Percentiles rank a stretch among this genome's conserved stretches.
Evolutionary conservation across 78 protist species (phyloP).

Genomic region (Dictyostelium discoideum): DNA sequence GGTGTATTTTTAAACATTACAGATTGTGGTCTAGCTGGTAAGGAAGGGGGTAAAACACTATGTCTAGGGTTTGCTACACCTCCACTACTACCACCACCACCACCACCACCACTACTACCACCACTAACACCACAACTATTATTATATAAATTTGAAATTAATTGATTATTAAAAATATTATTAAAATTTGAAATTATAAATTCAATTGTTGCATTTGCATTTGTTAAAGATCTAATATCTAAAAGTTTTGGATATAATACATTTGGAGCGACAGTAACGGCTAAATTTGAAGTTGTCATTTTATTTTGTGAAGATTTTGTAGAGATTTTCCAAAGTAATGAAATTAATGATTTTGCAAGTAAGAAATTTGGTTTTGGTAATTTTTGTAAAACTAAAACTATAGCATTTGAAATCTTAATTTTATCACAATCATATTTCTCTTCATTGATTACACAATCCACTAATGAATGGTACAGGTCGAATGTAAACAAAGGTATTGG

Average conservation of each 20-base stretch:
- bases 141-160: background rate
- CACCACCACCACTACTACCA: background rate
- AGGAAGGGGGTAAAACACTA: background rate
- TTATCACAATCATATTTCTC: constrained; percentile 3
- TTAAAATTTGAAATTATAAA: constrained; percentile 44
- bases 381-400: background rate
- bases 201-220: constrained; percentile 54
- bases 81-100: background rate
- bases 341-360: background rate
- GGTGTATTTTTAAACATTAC: background rate
- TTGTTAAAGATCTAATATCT: constrained; percentile 46
- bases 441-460: constrained; percentile 17
- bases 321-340: constrained; percentile 18
- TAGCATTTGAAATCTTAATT: background rate
- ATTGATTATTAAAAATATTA: constrained; percentile 8
- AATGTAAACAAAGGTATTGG: constrained; percentile 57
- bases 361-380: constrained; percentile 20
- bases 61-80: background rate
- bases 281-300: constrained; percentile 59
- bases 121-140: background rate
- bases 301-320: constrained; percentile 14
- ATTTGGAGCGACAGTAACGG: constrained; percentile 56
- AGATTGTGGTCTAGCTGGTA: constrained; percentile 13
- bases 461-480: constrained; percentile 20
- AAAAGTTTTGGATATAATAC: constrained; percentile 47